Evolutionary conservation across 2,329 filamentous ascomycete species (phyloP).

Genomic region (Blastomyces gilchristii): DNA sequence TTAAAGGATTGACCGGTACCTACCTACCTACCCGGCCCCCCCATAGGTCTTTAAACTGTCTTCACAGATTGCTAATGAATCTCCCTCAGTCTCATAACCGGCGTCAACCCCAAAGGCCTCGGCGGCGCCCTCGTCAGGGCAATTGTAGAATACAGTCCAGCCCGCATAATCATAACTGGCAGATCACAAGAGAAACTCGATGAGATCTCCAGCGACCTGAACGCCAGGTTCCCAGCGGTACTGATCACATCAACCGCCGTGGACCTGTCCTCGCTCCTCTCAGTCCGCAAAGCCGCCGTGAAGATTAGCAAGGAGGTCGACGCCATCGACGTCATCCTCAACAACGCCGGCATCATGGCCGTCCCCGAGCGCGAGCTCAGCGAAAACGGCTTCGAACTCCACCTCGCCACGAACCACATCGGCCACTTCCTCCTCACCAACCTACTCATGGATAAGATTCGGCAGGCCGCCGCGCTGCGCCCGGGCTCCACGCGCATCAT

Average conservation of each 20-base stretch:
- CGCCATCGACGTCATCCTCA: conserved; percentile 25
- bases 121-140: conserved; percentile 26
- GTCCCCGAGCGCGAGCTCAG: conserved; percentile 17
- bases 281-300: conserved; percentile 20
- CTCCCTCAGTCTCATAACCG: conserved; percentile 30
- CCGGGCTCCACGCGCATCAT: conserved; percentile 16
- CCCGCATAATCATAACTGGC: conserved; percentile 31
- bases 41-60: background rate
- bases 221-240: conserved; percentile 4
- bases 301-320: conserved; percentile 16
- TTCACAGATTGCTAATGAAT: background rate
- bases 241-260: conserved; percentile 9
- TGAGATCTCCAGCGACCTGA: conserved; percentile 19
- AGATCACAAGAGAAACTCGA: conserved; percentile 27
- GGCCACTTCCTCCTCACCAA: conserved; percentile 28
- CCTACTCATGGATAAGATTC: conserved; percentile 21
- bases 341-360: conserved; percentile 28
- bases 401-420: conserved; percentile 29
- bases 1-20: conserved; percentile 17
- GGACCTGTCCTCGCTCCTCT: conserved; percentile 24
- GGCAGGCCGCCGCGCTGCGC: conserved; percentile 12
- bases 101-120: conserved; percentile 28
- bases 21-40: background rate
- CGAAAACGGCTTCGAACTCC: conserved; percentile 25
- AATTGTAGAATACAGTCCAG: conserved; percentile 25